Percentiles rank a stretch among this genome's conserved stretches.
Conservation (phyloP, 2,329 filamentous ascomycete genomes). For the Fusarium metavorans region DNA sequence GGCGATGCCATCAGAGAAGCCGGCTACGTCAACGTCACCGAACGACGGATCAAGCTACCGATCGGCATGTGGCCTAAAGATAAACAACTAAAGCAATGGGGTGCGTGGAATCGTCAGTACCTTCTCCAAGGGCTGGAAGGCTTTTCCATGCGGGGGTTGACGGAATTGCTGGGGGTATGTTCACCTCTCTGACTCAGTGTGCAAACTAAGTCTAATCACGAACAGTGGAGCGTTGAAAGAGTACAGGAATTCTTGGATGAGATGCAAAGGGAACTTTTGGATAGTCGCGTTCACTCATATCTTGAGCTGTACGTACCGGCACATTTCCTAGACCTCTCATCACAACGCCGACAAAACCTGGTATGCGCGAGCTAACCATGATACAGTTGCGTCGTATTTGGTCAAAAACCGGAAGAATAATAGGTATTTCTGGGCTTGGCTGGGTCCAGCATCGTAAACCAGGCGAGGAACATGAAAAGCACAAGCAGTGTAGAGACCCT, state of each 20-base stretch:
- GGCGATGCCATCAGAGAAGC: not conserved
- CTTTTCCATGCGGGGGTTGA: not conserved
- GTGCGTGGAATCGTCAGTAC: not conserved
- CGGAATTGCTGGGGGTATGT: not conserved
- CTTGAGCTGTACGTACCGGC: not conserved
- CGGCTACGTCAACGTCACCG: not conserved
- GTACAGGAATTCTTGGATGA: not conserved
- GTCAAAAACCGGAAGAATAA: not conserved
- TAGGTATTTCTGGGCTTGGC: not conserved
- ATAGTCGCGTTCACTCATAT: constrained; percentile 4
- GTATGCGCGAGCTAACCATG: not conserved
- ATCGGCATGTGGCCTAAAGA: constrained; percentile 3
- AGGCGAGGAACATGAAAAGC: not conserved
- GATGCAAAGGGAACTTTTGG: not conserved
- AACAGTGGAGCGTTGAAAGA: not conserved
- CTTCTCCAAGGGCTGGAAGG: constrained; percentile 1
- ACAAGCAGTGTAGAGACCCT: not conserved
- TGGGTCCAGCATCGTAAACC: not conserved
- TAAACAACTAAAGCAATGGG: not conserved
- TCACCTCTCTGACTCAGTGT: not conserved
- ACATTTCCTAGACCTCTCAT: not conserved
- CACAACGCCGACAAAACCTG: not conserved
- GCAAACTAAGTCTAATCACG: not conserved
- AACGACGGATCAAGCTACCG: not conserved
- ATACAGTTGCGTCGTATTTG: not conserved